These are phyloP conservation scores for Drechslerella coelobrocha DNA, from an alignment of 2,329 filamentous ascomycete species.

Conservation along the genomic window DNA sequence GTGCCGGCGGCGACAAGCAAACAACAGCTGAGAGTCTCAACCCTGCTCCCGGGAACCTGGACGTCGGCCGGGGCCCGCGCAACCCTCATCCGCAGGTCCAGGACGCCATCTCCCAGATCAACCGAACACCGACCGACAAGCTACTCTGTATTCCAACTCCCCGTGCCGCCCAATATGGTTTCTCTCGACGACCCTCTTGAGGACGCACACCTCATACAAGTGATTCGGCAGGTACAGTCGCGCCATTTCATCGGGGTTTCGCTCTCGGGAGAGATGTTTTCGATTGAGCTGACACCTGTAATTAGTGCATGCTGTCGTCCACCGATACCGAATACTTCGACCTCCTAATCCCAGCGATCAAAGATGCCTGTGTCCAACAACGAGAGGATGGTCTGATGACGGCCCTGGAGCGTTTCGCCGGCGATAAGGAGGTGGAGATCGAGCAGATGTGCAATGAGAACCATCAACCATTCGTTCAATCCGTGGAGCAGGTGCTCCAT, in stretches of 20 bases:
- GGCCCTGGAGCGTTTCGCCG: conserved; percentile 79
- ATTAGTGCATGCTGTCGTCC: conserved; percentile 86
- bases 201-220: conserved; percentile 37
- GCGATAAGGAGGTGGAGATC: conserved; percentile 87
- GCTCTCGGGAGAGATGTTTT: conserved; percentile 20
- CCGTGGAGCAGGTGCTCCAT: conserved; percentile 89
- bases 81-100: conserved; percentile 26
- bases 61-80: neutral
- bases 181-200: conserved; percentile 30
- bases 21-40: conserved; percentile 19
- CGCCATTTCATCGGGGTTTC: conserved; percentile 6
- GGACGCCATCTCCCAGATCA: conserved; percentile 48
- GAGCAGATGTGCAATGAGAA: conserved; percentile 93
- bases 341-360: conserved; percentile 90
- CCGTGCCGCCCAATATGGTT: conserved; percentile 52
- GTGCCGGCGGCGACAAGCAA: conserved; percentile 7
- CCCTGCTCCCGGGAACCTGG: conserved; percentile 35
- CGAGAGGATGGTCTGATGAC: conserved; percentile 76
- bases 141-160: conserved; percentile 65
- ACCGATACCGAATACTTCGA: conserved; percentile 94
- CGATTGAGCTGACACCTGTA: conserved; percentile 35
- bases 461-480: conserved; percentile 93
- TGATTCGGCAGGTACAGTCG: conserved; percentile 53
- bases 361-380: conserved; percentile 81
- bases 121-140: conserved; percentile 61